Base-by-base conservation (phyloP, 202 grass and related monocot genomes). In the Tripidium arundinaceum region DNA sequence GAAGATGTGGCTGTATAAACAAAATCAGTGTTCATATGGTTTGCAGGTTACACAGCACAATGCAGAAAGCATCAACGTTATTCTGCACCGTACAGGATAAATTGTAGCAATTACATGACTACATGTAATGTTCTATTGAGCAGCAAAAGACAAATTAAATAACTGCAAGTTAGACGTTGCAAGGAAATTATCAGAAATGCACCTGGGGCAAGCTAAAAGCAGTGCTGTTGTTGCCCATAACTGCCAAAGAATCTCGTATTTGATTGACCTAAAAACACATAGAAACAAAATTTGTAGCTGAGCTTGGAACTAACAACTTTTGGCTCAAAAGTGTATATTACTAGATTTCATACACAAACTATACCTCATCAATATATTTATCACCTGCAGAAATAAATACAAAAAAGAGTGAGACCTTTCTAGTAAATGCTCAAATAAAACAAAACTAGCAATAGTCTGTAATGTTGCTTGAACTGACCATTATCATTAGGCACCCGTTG, bases 161-260 rank as follows among this genome's bases (percentile, higher is more conserved):
- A 59, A 12, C 55, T 59, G 55, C 55, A 59, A 49, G 16, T 58
- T 25, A 27, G 55, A 65, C 9, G 1, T 5, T 18, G 14, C 24
- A 18, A 55, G 19, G n/a, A 83, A 69, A 26, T 45, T 5, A 76
- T 37, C 24, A 78, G 50, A 85, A 84, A 49, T 75, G 52, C 39
- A 98, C 96, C 90, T 99, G 96, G 5, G 96, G 96, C 79, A 99
- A 90, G 83, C 96, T 99, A 87, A 96, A 99, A 47, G 96, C 96
- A 24, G 96, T 99, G 80, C 90, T 99, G 65, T 93, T 93, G 74
- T 93, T 67, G 36, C 96, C 96, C 96, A 99, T 96, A 85, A 96
- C 55, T 52, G 88, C 92, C 83, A 99, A 88, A 29, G 92, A 99
- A 75, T 96, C 88, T 87, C 96, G 87, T 59, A 99, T 99, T 91